Percentiles rank a stretch among this genome's conserved stretches.
phyloP scores from a whole-genome alignment of 768 basidiomycete genomes.

The Symmetrospora coprosmae region DNA sequence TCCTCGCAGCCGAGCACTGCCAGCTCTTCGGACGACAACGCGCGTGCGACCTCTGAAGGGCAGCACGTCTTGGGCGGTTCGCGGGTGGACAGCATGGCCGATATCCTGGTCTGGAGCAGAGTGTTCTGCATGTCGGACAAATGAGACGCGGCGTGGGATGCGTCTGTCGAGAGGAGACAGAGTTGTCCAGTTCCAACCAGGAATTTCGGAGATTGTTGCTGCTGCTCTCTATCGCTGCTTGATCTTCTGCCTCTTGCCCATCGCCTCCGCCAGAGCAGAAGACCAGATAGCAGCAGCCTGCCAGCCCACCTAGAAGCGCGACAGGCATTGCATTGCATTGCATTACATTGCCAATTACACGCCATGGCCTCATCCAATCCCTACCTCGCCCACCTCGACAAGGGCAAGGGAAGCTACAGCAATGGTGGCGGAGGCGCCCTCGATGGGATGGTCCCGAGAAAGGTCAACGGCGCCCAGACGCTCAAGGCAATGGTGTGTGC shows the following conservation, averaged over 20 bases:
- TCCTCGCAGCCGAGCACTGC: not conserved
- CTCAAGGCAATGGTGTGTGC: constrained; percentile 52
- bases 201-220: too few species aligned
- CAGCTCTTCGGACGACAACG: not conserved
- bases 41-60: constrained; percentile 8
- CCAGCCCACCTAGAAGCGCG: too few species aligned
- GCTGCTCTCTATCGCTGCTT: too few species aligned
- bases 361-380: constrained; percentile 39
- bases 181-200: too few species aligned
- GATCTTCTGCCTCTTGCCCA: too few species aligned
- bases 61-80: constrained; percentile 14
- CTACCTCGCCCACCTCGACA: constrained; percentile 44
- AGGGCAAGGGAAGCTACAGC: constrained; percentile 40
- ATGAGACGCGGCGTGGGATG: too few species aligned
- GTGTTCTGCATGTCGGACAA: not conserved
- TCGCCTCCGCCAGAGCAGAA: too few species aligned
- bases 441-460: constrained; percentile 58
- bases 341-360: too few species aligned
- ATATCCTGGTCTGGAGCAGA: not conserved
- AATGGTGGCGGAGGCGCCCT: constrained; percentile 33
- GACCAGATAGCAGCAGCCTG: too few species aligned
- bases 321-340: too few species aligned
- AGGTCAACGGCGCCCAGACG: constrained; percentile 53
- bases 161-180: too few species aligned
- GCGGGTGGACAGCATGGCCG: not conserved